Percentiles rank a stretch among this genome's conserved stretches.
phyloP scores from a whole-genome alignment of 2,329 filamentous ascomycete species.

The Pseudogymnoascus sp. region DNA sequence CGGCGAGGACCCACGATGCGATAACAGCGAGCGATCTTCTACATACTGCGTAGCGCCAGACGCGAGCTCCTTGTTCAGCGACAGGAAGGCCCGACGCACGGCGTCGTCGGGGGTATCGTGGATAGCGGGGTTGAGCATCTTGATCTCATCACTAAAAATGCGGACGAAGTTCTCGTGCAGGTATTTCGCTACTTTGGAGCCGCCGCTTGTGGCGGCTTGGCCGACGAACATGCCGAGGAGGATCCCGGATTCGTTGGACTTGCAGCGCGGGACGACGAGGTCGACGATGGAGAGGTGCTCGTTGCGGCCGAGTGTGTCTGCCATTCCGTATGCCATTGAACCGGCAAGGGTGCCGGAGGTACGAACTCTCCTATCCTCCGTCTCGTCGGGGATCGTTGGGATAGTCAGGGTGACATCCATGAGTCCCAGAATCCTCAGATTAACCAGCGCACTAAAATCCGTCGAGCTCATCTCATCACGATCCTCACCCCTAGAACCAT shows the following conservation, averaged over 20 bases:
- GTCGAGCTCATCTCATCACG: constrained; percentile 56
- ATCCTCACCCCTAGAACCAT: constrained; percentile 64
- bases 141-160: constrained; percentile 76
- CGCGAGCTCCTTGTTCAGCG: constrained; percentile 89
- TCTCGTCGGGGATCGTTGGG: constrained; percentile 89
- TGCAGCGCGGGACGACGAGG: constrained; percentile 87
- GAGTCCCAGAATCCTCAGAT: constrained; percentile 80
- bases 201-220: constrained; percentile 78
- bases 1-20: constrained; percentile 64
- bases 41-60: constrained; percentile 74
- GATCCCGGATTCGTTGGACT: constrained; percentile 82
- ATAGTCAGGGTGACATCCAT: constrained; percentile 98
- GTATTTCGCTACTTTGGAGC: constrained; percentile 93
- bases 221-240: constrained; percentile 95
- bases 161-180: constrained; percentile 91
- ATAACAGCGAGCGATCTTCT: constrained; percentile 61
- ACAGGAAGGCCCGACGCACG: constrained; percentile 76
- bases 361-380: constrained; percentile 86
- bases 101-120: constrained; percentile 77
- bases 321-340: constrained; percentile 92
- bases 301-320: constrained; percentile 84
- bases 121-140: constrained; percentile 57
- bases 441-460: constrained; percentile 79
- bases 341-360: constrained; percentile 95
- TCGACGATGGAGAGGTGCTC: constrained; percentile 95